A percentile compares a stretch with the other conserved stretches of the same genome.
Evolutionary conservation across 129 eudicot genomes (phyloP).

Genomic region (Tagetes patula): DNA sequence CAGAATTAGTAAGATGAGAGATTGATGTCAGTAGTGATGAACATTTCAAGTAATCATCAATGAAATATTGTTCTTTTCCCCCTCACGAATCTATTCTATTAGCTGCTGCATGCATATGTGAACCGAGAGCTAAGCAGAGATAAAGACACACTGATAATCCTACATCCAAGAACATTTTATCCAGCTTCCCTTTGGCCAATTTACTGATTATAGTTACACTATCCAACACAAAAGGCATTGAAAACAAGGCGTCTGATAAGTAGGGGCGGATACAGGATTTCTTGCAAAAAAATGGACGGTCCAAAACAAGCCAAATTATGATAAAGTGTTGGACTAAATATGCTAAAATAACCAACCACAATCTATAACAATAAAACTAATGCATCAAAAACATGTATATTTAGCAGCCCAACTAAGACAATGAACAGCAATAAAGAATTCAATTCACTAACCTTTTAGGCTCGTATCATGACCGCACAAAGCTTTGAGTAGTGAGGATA

Average conservation of each 20-base stretch:
- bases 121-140: neutral
- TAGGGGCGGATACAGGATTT: neutral
- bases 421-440: too few relatives aligned
- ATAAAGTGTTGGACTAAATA: too few relatives aligned
- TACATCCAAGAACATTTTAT: neutral
- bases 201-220: neutral
- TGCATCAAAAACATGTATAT: too few relatives aligned
- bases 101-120: neutral
- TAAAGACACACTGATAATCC: neutral
- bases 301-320: too few relatives aligned
- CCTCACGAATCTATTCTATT: neutral
- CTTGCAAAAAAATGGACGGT: too few relatives aligned
- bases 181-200: slow-evolving; percentile 5
- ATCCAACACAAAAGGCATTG: neutral
- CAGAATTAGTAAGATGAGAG: neutral
- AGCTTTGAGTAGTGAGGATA: too few relatives aligned
- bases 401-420: too few relatives aligned
- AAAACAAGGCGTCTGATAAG: neutral
- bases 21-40: slow-evolving; percentile 1
- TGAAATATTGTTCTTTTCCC: neutral
- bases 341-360: too few relatives aligned
- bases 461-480: too few relatives aligned
- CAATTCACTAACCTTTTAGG: too few relatives aligned
- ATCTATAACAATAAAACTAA: too few relatives aligned
- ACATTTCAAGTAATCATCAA: slow-evolving; percentile 1